Evolutionary conservation across 441 rosid species (phyloP).

Genomic region (Gossypium schwendimanii): DNA sequence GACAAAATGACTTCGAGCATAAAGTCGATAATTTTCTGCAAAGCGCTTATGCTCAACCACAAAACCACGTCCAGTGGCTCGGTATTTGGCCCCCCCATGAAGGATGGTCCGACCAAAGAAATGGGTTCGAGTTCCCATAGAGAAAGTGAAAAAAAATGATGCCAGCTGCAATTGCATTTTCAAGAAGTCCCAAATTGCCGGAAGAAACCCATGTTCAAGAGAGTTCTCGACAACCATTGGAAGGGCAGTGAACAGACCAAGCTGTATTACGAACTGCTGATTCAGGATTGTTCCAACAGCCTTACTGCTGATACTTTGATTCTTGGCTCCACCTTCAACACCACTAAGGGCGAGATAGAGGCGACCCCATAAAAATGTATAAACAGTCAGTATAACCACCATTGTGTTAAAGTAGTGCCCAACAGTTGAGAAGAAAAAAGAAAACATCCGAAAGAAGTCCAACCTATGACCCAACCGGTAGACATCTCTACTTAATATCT

Average conservation of each 20-base stretch:
- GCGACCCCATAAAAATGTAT: conserved; percentile 77
- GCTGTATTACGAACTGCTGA: conserved; percentile 58
- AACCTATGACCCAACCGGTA: conserved; percentile 81
- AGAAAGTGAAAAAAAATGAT: conserved; percentile 55
- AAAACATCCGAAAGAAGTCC: conserved; percentile 86
- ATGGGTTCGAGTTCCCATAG: conserved; percentile 59
- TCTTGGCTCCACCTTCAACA: conserved; percentile 46
- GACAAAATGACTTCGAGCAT: conserved; percentile 60
- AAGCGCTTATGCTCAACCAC: conserved; percentile 60
- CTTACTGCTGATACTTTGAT: conserved; percentile 35
- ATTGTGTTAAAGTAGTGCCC: conserved; percentile 67
- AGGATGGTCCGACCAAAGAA: conserved; percentile 63
- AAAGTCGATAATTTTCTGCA: conserved; percentile 52
- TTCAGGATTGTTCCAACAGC: conserved; percentile 51
- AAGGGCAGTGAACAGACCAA: conserved; percentile 61
- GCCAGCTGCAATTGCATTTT: conserved; percentile 62
- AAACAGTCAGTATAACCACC: conserved; percentile 67
- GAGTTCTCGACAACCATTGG: conserved; percentile 59
- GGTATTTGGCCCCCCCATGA: conserved; percentile 66
- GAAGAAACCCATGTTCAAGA: conserved; percentile 63
- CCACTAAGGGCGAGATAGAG: conserved; percentile 89
- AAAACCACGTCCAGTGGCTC: conserved; percentile 65
- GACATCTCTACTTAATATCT: conserved; percentile 80
- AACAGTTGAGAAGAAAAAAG: conserved; percentile 63
- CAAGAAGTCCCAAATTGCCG: conserved; percentile 55